These are phyloP conservation scores for Monascus purpureus DNA, from an alignment of 495 filamentous ascomycete species.

Conservation along the genomic window DNA sequence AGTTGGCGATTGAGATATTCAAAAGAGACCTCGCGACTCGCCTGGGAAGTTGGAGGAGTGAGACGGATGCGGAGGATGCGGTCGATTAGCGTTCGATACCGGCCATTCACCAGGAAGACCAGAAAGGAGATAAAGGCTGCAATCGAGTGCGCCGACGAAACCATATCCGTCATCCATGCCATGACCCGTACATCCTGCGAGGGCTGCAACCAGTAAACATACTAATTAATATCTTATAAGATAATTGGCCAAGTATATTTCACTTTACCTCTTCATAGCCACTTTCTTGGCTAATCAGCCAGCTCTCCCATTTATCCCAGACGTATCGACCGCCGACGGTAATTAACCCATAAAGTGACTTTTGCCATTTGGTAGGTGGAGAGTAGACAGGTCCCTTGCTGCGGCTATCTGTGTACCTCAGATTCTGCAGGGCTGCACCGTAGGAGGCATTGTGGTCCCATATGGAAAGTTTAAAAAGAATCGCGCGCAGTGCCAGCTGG, in stretches of 20 bases:
- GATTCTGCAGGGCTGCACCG: constrained; percentile 81
- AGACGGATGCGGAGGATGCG: constrained; percentile 76
- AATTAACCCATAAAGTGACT: constrained; percentile 65
- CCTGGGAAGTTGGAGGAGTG: constrained; percentile 64
- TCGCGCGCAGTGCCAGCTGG: constrained; percentile 54
- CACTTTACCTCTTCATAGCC: constrained; percentile 53
- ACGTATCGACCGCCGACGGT: constrained; percentile 80
- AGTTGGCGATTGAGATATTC: constrained; percentile 96
- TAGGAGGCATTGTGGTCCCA: constrained; percentile 97
- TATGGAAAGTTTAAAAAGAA: constrained; percentile 86
- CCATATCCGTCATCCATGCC: constrained; percentile 50
- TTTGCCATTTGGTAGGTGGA: constrained; percentile 61
- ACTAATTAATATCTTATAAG: background rate
- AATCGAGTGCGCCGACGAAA: constrained; percentile 60
- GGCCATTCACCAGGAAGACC: constrained; percentile 77
- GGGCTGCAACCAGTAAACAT: constrained; percentile 21
- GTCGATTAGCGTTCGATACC: constrained; percentile 84
- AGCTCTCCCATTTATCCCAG: constrained; percentile 84
- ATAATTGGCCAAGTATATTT: too few relatives aligned
- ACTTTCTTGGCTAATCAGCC: constrained; percentile 60
- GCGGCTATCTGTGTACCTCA: constrained; percentile 79
- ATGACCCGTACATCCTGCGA: constrained; percentile 40
- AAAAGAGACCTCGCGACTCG: constrained; percentile 82
- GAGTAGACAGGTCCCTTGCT: constrained; percentile 43
- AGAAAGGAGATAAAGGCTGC: constrained; percentile 76